Evolutionary conservation across 139 green algal genomes (phyloP), one percentile per base, ranked within the genome.

Genomic region (Coelastrella sp.): DNA sequence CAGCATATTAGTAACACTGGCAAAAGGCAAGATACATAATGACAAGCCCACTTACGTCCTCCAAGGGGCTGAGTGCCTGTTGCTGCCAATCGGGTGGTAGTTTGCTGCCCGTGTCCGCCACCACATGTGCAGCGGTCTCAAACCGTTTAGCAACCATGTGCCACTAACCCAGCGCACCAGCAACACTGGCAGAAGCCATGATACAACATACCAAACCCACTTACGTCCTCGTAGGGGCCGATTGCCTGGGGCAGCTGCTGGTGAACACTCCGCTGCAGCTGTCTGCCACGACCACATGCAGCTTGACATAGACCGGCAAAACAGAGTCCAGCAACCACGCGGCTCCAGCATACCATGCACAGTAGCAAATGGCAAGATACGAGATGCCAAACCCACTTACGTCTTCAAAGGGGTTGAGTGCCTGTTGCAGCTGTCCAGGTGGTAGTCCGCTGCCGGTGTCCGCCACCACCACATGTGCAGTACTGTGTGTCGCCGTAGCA

Each of bases 221-320:
- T 73, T 47, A 88, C 83, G 47, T 71, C 47, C 11, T 81, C 59
- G 71, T 84, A 83, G 8, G 85, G 85, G 73, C 84, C 32, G 23
- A 90, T 57, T 2, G 74, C 73, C 11, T 83, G 54, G 4, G 16
- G 22, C 13, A 90, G 85, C 73, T 90, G 73, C 20, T 13, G 73
- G 56, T 1, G 85, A n/a, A 54, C 22, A 90, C 23, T n/a, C 85
- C 85, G 16, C 65, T 10, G 1, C 85, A 73, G 4, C 73, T 90
- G 23, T 90, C 85, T 19, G 85, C 85, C 10, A 90, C 85, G 22
- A 90, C 85, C 74, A 90, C 85, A 5, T 84, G 65, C n/a, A n/a
- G n/a, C n/a, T n/a, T n/a, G n/a, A n/a, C n/a, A n/a, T n/a, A n/a
- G n/a, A n/a, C n/a, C n/a, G n/a, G n/a, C n/a, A n/a, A n/a, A n/a